Conservation (phyloP, 371 early-diverging fungal genomes). For the Rhizomucor pusillus region DNA sequence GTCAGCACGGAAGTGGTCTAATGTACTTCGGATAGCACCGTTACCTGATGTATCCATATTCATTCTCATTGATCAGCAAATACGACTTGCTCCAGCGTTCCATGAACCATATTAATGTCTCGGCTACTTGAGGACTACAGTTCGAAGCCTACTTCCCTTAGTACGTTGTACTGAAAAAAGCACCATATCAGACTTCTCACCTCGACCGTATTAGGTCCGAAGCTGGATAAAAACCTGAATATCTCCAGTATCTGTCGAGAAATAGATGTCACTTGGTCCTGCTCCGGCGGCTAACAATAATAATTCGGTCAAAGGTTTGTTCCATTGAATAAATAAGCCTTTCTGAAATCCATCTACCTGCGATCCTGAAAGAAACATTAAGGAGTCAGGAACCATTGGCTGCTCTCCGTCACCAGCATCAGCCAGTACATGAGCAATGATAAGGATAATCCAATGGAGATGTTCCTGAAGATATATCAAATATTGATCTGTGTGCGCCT, state of each 20-base stretch:
- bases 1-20: not conserved
- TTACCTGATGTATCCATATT: conserved; percentile 61
- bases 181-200: conserved; percentile 16
- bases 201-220: conserved; percentile 39
- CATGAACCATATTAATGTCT: conserved; percentile 73
- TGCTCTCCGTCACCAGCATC: conserved; percentile 70
- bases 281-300: conserved; percentile 17
- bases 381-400: conserved; percentile 65
- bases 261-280: conserved; percentile 57
- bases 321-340: no score
- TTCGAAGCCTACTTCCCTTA: conserved; percentile 40
- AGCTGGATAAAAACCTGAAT: conserved; percentile 37
- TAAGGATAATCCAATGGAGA: conserved; percentile 74
- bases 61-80: conserved; percentile 59
- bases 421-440: conserved; percentile 65
- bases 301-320: no score
- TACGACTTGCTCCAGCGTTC: conserved; percentile 77
- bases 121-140: conserved; percentile 72
- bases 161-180: conserved; percentile 2
- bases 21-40: not conserved
- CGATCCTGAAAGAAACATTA: conserved; percentile 61
- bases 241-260: conserved; percentile 53
- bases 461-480: conserved; percentile 58
- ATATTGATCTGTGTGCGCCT: conserved; percentile 19
- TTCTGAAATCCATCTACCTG: conserved; percentile 20